Conservation (phyloP, 768 basidiomycete genomes). For the Boletus speciosus region DNA sequence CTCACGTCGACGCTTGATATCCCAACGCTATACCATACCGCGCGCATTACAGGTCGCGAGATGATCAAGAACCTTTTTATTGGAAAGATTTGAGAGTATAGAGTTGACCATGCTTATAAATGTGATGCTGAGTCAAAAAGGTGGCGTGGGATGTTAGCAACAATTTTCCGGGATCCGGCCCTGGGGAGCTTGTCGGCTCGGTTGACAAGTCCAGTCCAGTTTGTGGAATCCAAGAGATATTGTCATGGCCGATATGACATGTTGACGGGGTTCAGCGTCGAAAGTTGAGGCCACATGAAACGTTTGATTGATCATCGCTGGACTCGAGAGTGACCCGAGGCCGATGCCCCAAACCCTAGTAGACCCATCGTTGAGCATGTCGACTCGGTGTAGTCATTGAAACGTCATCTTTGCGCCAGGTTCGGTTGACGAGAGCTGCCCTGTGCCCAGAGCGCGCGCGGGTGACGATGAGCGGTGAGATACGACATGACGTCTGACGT, state of each 20-base stretch:
- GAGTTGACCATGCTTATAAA: too few species aligned
- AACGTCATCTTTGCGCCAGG: not conserved
- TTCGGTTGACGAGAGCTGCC: not conserved
- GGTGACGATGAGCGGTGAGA: not conserved
- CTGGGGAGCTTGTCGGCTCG: too few species aligned
- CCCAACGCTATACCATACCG: slow-evolving; percentile 75
- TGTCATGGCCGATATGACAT: not conserved
- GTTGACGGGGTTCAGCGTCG: not conserved
- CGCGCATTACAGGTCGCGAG: slow-evolving; percentile 75
- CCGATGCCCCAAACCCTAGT: slow-evolving; percentile 1
- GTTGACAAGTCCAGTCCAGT: too few species aligned
- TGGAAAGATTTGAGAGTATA: slow-evolving; percentile 68
- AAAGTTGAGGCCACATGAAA: not conserved
- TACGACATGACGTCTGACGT: slow-evolving; percentile 31
- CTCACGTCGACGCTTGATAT: slow-evolving; percentile 88
- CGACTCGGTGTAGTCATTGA: not conserved
- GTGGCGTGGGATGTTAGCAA: too few species aligned
- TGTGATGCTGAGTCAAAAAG: too few species aligned
- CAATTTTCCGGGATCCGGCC: too few species aligned
- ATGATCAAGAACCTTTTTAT: slow-evolving; percentile 77
- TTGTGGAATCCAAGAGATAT: not conserved
- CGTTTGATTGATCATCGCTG: not conserved
- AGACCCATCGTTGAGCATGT: not conserved
- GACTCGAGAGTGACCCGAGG: not conserved
- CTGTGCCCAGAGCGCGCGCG: not conserved